Percentiles rank a stretch among this genome's conserved stretches.
Conservation (phyloP, 2,329 filamentous ascomycete genomes). For the Thielaviopsis ethacetica region DNA sequence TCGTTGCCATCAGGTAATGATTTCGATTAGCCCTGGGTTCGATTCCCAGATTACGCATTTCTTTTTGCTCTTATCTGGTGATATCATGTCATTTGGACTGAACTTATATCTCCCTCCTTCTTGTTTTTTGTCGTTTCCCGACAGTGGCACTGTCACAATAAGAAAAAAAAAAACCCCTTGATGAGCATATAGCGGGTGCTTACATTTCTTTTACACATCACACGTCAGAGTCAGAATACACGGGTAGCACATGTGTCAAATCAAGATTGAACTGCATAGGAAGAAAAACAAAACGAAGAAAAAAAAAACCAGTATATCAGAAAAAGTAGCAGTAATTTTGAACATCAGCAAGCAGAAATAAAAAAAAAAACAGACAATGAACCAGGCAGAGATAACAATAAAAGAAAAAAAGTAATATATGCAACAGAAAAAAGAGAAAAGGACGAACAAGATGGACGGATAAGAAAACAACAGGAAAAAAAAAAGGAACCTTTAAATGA, state of each 20-base stretch:
- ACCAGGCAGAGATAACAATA: neutral
- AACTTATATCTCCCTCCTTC: too few species aligned
- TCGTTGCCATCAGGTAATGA: constrained; percentile 7
- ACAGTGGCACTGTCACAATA: too few species aligned
- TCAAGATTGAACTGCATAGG: neutral
- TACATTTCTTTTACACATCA: neutral
- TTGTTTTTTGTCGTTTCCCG: too few species aligned
- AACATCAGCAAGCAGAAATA: neutral
- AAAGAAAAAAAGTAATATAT: neutral
- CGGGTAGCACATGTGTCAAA: neutral
- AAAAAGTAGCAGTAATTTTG: neutral
- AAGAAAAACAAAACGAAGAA: neutral
- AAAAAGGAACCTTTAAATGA: neutral
- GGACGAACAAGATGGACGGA: neutral
- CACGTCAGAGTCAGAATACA: neutral
- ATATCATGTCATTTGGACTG: too few species aligned
- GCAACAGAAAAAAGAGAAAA: neutral
- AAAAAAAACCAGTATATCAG: neutral
- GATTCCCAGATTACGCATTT: constrained; percentile 6
- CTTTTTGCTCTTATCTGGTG: too few species aligned
- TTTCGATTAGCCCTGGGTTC: constrained; percentile 8
- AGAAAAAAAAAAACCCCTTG: too few species aligned
- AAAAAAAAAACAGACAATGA: neutral
- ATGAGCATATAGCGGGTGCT: too few species aligned
- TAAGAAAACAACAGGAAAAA: neutral